Conservation (phyloP, 2,329 filamentous ascomycete genomes). For the Trichoderma atrobrunneum region DNA sequence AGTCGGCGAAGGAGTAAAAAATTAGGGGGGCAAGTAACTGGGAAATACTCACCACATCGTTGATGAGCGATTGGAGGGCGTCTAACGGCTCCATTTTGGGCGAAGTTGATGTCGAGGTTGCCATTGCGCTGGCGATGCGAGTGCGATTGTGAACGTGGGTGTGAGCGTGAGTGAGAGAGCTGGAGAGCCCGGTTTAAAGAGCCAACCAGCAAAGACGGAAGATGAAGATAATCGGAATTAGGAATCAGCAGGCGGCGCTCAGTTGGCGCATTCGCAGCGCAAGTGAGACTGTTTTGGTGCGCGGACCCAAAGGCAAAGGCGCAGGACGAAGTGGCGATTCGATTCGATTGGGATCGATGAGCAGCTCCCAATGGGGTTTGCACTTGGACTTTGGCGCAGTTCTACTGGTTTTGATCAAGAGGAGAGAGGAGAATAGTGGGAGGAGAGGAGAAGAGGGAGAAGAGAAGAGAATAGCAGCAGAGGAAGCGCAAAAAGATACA, state of each 20-base stretch:
- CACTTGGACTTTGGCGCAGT: background rate
- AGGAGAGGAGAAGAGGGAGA: background rate
- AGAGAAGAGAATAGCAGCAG: background rate
- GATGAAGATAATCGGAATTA: background rate
- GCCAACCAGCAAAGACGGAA: background rate
- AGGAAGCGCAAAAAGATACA: background rate
- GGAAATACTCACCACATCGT: constrained; percentile 48
- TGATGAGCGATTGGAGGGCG: constrained; percentile 51
- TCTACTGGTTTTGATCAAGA: background rate
- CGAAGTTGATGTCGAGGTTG: background rate
- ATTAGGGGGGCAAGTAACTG: background rate
- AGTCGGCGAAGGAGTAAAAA: constrained; percentile 1
- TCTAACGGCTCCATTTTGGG: constrained; percentile 40
- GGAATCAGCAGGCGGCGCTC: background rate
- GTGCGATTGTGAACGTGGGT: background rate
- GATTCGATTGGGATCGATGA: background rate
- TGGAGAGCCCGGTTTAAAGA: background rate
- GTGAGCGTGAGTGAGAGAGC: background rate
- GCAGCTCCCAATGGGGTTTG: background rate
- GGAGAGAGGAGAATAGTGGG: background rate
- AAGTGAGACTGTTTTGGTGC: background rate
- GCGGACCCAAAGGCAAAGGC: background rate
- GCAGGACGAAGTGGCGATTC: background rate
- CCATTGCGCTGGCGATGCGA: background rate
- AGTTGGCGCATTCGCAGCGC: background rate